Evolutionary conservation across 208 protist genomes (phyloP), one percentile per base, ranked within the genome.

Genomic region (Lotmaria passim): DNA sequence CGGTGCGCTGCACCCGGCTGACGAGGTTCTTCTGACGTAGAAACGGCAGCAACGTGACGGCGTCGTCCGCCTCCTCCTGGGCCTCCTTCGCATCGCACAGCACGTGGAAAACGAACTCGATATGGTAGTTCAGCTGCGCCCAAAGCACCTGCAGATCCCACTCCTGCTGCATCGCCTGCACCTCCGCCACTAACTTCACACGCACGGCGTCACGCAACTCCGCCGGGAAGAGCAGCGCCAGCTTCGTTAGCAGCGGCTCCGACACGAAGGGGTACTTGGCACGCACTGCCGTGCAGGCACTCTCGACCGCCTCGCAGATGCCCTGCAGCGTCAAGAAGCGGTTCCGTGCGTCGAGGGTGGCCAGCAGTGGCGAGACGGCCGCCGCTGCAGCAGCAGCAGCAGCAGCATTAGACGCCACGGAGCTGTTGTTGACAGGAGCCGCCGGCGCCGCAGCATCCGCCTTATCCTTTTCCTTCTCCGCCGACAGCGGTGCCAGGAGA

Each of bases 41-140:
- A 53, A 90, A 91, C n/a, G 85, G 79, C 52, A 79, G 69, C 24
- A 92, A 75, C 15, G 82, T 88, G 39, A 91, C 72, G 44, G 81
- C 63, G 53, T 90, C 84, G 59, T 86, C 80, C 17, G 57, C 52
- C 61, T 90, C 86, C 38, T 85, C 82, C 47, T 89, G 82, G 15
- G 72, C 60, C 52, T 89, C 85, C 36, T 87, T 89, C 15, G 86
- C 83, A 52, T 90, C 87, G 64, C 90, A 91, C 4, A 95, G 75
- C 1, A 92, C 81, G 57, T 82, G 82, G 68, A 90, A 89, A 53
- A 96, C 57, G 33, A 89, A 70, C 70, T 96, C 87, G 48, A 93
- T 78, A 69, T 92, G 83, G 67, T 90, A 96, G 70, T 89, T 85
- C 30, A 96, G 66, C 75, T 96, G 90, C n/a, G 86, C 73, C 78